Conservation (phyloP, 2,329 filamentous ascomycete genomes). For the Curvularia eragrostidis region DNA sequence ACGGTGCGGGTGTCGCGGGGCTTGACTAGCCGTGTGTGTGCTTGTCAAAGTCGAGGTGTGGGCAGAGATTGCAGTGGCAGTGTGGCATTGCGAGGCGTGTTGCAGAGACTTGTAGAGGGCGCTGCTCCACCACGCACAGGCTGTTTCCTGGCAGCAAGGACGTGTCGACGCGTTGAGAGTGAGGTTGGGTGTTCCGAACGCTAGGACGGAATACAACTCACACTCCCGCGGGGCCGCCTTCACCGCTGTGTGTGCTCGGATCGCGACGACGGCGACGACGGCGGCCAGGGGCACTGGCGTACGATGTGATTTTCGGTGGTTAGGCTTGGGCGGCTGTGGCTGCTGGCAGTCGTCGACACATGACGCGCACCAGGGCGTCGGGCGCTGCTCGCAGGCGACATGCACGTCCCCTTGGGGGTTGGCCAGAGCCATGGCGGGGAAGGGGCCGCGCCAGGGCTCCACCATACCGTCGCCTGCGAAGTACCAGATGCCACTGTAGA, state of each 20-base stretch:
- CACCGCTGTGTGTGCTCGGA: slow-evolving; percentile 3
- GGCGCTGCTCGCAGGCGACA: slow-evolving; percentile 36
- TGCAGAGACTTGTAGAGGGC: slow-evolving; percentile 21
- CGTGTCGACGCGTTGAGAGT: slow-evolving; percentile 21
- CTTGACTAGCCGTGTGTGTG: slow-evolving; percentile 2
- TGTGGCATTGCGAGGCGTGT: slow-evolving; percentile 39
- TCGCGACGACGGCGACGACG: not conserved
- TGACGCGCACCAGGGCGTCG: slow-evolving; percentile 30
- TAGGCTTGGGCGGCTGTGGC: not conserved
- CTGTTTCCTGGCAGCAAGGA: slow-evolving; percentile 17
- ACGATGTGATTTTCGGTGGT: not conserved
- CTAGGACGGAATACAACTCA: slow-evolving; percentile 28
- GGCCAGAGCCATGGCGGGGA: slow-evolving; percentile 29
- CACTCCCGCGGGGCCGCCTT: slow-evolving; percentile 15
- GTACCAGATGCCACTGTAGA: not conserved
- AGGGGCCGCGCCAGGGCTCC: slow-evolving; percentile 21
- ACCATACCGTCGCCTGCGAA: slow-evolving; percentile 1
- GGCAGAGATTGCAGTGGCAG: slow-evolving; percentile 13
- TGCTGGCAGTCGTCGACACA: not conserved
- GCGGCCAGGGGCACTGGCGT: not conserved
- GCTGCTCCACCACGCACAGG: slow-evolving; percentile 21
- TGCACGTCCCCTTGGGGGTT: slow-evolving; percentile 21
- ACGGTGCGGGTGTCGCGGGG: slow-evolving; percentile 4
- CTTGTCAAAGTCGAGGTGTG: slow-evolving; percentile 13
- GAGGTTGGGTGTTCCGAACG: slow-evolving; percentile 34